Base-by-base conservation (phyloP, 106 monocot genomes). In the Narthecium ossifragum region DNA sequence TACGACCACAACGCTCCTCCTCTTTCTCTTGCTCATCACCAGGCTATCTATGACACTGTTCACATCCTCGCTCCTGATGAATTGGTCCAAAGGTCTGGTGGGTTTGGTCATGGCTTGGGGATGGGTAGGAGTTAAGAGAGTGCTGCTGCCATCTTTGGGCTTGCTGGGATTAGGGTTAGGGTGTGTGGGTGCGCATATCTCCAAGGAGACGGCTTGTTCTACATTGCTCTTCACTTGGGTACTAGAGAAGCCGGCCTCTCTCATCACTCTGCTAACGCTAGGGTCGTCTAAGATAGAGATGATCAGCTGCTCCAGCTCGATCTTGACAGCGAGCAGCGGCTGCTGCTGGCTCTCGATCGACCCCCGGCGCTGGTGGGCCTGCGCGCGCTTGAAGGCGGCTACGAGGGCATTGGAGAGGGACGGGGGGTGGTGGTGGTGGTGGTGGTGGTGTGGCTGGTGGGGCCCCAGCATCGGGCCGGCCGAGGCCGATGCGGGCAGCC, bases 161-260 rank as follows among this genome's bases (percentile, higher is more conserved):
- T 65, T 43, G 23, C 37, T 59, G 26, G 37, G 33, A 54, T 40
- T 56, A 41, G 68, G 49, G 17, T 55, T 45, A 23, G 76, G 51
- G 58, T 64, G 28, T 8, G 64, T 56, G 51, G 72, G 24, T 2
- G 21, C 49, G 11, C 17, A 34, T 4, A 52, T 62, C 28, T 82
- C 82, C 33, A 60, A 26, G 12, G 75, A 67, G 52, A 74, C 69
- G 3, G 88, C 76, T 30, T 82, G 67, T 66, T 89, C 85, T 5
- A 94, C 85, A 53, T 86, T 85, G 75, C 61, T 64, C 77, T 94
- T 94, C 31, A 94, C 93, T 50, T 94, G 93, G 56, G 89, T 86
- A 60, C 93, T 94, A 10, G 85, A 89, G 77, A 94, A 94, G 30
- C 93, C 89, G 32, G 93, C 93, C 68, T 94, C 93, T 24, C 89